Evolutionary conservation across 2,329 filamentous ascomycete species (phyloP).

Genomic region (Phaeoacremonium minimum): DNA sequence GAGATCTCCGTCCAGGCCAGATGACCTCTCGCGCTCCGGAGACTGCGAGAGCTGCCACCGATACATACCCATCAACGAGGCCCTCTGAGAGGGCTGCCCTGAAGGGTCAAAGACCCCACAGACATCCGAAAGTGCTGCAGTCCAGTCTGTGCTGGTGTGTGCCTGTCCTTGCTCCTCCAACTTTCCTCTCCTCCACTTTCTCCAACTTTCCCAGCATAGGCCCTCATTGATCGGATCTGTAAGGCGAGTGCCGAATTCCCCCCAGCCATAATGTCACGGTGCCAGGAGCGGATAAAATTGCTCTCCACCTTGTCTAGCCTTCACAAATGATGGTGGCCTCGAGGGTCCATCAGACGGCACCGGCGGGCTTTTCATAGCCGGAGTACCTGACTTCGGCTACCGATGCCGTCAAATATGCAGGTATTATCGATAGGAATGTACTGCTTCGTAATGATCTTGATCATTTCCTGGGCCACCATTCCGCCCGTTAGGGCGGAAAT

Average conservation of each 20-base stretch:
- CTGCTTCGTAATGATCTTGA: conserved; percentile 79
- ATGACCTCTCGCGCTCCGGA: conserved; percentile 6
- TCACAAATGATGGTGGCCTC: background rate
- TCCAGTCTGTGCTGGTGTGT: background rate
- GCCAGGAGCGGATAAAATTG: background rate
- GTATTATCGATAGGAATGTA: conserved; percentile 69
- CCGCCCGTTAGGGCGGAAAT: conserved; percentile 83
- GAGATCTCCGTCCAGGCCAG: conserved; percentile 6
- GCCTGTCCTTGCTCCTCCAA: conserved; percentile 1
- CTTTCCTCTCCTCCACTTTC: conserved; percentile 1
- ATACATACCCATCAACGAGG: background rate
- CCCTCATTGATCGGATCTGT: conserved; percentile 4
- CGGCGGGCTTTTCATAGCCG: conserved; percentile 35
- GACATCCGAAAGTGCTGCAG: background rate
- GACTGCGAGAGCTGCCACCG: conserved; percentile 2
- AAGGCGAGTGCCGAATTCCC: conserved; percentile 2
- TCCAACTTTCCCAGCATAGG: conserved; percentile 1
- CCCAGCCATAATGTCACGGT: conserved; percentile 3
- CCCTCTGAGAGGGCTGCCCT: background rate
- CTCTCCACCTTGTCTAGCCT: background rate
- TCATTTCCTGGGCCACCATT: conserved; percentile 93
- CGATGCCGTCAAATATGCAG: conserved; percentile 66
- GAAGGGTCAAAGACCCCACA: too few species aligned
- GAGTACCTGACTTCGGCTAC: conserved; percentile 56
- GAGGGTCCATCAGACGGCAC: background rate